Percentiles rank a stretch among this genome's conserved stretches.
Conservation (phyloP, 2,329 filamentous ascomycete genomes). For the Ascosphaera apis region DNA sequence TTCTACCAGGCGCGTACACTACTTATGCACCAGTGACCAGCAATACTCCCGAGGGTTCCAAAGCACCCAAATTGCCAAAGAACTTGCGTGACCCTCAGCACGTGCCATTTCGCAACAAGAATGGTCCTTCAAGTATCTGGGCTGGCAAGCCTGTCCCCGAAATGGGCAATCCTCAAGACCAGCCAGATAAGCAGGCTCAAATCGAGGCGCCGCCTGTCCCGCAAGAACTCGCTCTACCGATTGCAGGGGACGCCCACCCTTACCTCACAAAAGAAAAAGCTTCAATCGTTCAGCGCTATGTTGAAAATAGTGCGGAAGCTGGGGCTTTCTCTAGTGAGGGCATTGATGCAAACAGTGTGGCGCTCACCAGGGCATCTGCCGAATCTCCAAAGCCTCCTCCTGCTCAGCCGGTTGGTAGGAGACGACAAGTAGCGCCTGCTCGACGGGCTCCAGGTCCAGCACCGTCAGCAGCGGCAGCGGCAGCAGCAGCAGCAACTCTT, state of each 20-base stretch:
- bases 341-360: conserved; percentile 2
- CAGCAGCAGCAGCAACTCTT: too few relatives aligned
- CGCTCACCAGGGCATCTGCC: conserved; percentile 2
- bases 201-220: conserved; percentile 1
- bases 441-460: too few relatives aligned
- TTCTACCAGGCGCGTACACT: too few relatives aligned
- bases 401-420: not conserved
- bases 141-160: conserved; percentile 11
- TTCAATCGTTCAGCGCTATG: conserved; percentile 12
- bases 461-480: too few relatives aligned
- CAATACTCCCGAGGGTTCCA: too few relatives aligned
- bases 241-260: conserved; percentile 7
- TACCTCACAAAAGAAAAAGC: conserved; percentile 11
- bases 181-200: conserved; percentile 5
- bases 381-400: conserved; percentile 1
- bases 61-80: too few relatives aligned
- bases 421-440: not conserved
- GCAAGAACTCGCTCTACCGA: too few relatives aligned
- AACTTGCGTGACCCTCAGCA: too few relatives aligned
- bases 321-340: conserved; percentile 4
- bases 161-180: conserved; percentile 11
- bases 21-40: too few relatives aligned
- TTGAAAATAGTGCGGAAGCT: conserved; percentile 8
- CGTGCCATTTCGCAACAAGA: not conserved
- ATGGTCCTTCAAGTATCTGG: conserved; percentile 15